Evolutionary conservation across 345 rosid species (phyloP).

Genomic region (Melaleuca alternifolia): DNA sequence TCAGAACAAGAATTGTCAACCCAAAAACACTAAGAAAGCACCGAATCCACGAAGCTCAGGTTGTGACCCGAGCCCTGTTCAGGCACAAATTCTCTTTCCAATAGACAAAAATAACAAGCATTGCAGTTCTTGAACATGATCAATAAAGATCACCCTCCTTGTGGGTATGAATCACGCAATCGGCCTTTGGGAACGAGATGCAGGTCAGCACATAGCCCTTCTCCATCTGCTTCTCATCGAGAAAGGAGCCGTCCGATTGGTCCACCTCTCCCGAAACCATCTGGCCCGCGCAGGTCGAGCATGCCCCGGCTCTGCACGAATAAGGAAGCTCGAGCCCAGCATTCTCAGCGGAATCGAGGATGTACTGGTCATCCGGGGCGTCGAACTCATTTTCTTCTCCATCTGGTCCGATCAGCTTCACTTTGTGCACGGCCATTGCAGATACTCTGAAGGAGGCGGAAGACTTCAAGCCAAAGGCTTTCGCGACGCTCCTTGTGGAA

Average conservation of each 20-base stretch:
- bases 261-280: constrained; percentile 36
- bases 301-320: constrained; percentile 56
- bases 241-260: constrained; percentile 51
- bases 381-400: constrained; percentile 41
- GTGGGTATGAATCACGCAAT: constrained; percentile 48
- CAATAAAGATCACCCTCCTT: constrained; percentile 35
- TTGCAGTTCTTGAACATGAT: background rate
- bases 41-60: background rate
- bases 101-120: background rate
- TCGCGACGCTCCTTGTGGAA: constrained; percentile 10
- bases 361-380: constrained; percentile 34
- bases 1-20: background rate
- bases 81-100: background rate
- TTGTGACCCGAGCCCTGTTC: background rate
- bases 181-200: constrained; percentile 35
- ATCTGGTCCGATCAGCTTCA: constrained; percentile 37
- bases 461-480: constrained; percentile 23
- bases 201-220: constrained; percentile 45
- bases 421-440: constrained; percentile 31
- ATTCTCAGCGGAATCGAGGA: constrained; percentile 45
- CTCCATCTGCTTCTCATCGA: constrained; percentile 38
- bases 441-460: constrained; percentile 24
- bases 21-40: background rate
- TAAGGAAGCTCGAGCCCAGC: constrained; percentile 47
- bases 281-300: constrained; percentile 46